phyloP scores from a whole-genome alignment of 495 filamentous ascomycete genomes.

The Podospora pseudopauciseta region DNA sequence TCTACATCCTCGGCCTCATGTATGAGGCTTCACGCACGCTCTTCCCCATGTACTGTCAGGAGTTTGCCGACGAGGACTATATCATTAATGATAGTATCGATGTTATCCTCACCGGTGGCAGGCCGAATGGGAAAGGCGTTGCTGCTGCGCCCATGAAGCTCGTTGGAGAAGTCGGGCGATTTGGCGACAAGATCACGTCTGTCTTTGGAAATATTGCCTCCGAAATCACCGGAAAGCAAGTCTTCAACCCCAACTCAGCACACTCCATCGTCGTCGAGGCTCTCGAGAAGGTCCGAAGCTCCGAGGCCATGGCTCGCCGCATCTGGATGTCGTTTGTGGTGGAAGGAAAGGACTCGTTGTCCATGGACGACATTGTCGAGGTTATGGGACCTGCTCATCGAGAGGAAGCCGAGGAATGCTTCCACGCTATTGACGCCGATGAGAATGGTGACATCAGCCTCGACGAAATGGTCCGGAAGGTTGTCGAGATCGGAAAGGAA shows the following conservation, averaged over 20 bases:
- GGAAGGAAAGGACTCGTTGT: constrained; percentile 78
- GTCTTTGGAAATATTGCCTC: constrained; percentile 91
- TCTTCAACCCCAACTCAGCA: constrained; percentile 85
- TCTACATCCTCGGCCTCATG: constrained; percentile 72
- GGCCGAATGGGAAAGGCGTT: constrained; percentile 48
- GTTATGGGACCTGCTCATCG: constrained; percentile 73
- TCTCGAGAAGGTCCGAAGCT: constrained; percentile 73
- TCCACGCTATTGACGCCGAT: constrained; percentile 75
- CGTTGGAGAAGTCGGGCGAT: constrained; percentile 71
- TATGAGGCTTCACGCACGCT: constrained; percentile 84
- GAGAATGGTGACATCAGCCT: constrained; percentile 89
- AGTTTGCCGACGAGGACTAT: constrained; percentile 88
- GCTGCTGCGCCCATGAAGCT: constrained; percentile 72
- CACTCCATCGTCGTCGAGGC: constrained; percentile 87
- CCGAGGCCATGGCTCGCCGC: constrained; percentile 83
- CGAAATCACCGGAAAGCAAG: constrained; percentile 90
- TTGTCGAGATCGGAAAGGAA: constrained; percentile 76
- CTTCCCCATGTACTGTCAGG: constrained; percentile 86
- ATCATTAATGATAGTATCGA: constrained; percentile 79
- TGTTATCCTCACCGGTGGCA: constrained; percentile 43
- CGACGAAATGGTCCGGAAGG: constrained; percentile 90
- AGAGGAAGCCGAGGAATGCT: constrained; percentile 77
- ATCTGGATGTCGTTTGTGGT: constrained; percentile 99
- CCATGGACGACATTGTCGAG: constrained; percentile 75
- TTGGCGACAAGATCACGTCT: constrained; percentile 87